Evolutionary conservation across 1,284 basidiomycete species (phyloP).

Genomic region (Rhodofomes roseus): DNA sequence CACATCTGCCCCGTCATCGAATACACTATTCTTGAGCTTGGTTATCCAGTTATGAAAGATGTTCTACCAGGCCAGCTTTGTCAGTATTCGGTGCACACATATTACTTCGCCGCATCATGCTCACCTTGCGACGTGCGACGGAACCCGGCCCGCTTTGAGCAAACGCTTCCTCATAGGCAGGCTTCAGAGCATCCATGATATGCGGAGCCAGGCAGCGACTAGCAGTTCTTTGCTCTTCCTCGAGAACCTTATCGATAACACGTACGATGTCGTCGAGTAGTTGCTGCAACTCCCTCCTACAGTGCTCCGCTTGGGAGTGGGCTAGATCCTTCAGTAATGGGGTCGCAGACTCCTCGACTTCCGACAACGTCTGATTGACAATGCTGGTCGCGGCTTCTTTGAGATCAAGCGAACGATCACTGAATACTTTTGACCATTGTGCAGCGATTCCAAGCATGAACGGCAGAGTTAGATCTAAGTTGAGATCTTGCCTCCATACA

Average conservation of each 20-base stretch:
- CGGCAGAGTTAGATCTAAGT: slow-evolving; percentile 49
- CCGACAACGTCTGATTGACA: slow-evolving; percentile 40
- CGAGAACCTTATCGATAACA: slow-evolving; percentile 42
- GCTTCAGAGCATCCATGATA: slow-evolving; percentile 41
- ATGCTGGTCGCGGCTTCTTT: slow-evolving; percentile 31
- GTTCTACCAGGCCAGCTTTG: slow-evolving; percentile 43
- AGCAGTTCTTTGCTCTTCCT: slow-evolving; percentile 49
- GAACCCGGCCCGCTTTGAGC: slow-evolving; percentile 47
- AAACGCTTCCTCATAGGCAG: slow-evolving; percentile 47
- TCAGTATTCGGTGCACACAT: no score
- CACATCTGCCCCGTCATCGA: not conserved
- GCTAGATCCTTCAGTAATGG: slow-evolving; percentile 46
- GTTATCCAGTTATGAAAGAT: slow-evolving; percentile 17
- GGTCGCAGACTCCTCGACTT: slow-evolving; percentile 45
- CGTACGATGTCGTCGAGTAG: slow-evolving; percentile 42
- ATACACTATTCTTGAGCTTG: not conserved
- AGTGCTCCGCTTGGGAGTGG: slow-evolving; percentile 43
- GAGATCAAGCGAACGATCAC: slow-evolving; percentile 47
- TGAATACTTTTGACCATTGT: slow-evolving; percentile 53
- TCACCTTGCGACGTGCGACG: slow-evolving; percentile 53
- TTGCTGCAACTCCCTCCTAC: slow-evolving; percentile 44
- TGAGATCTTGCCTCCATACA: slow-evolving; percentile 46
- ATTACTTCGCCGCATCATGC: no score
- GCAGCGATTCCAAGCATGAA: slow-evolving; percentile 53
- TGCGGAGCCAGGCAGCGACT: slow-evolving; percentile 52